These are phyloP conservation scores for Hygrocybe coccinea DNA, from an alignment of 768 basidiomycete genomes.

Conservation along the genomic window DNA sequence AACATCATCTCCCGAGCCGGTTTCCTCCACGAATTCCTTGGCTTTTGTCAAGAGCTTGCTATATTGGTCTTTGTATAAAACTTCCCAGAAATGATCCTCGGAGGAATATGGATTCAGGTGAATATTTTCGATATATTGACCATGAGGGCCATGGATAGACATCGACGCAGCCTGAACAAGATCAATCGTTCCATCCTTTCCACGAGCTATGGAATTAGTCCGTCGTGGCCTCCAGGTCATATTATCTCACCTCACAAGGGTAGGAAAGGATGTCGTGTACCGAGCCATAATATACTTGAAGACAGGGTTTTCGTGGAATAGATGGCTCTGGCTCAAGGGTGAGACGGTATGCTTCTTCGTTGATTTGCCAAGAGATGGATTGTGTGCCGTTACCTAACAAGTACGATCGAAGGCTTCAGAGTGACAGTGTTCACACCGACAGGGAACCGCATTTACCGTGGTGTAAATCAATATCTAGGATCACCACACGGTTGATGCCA, in stretches of 20 bases:
- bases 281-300: slow-evolving; percentile 81
- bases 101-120: slow-evolving; percentile 72
- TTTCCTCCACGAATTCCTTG: slow-evolving; percentile 61
- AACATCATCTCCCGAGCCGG: slow-evolving; percentile 63
- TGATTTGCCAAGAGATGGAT: slow-evolving; percentile 85
- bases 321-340: slow-evolving; percentile 50
- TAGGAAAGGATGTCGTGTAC: slow-evolving; percentile 92
- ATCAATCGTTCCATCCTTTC: slow-evolving; percentile 72
- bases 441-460: slow-evolving; percentile 52
- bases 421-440: neutral
- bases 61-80: slow-evolving; percentile 66
- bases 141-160: slow-evolving; percentile 71
- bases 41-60: slow-evolving; percentile 61
- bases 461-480: slow-evolving; percentile 91
- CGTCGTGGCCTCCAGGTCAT: neutral
- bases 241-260: slow-evolving; percentile 71
- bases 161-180: slow-evolving; percentile 86
- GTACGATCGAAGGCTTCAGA: neutral
- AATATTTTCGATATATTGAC: slow-evolving; percentile 83
- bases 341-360: slow-evolving; percentile 76
- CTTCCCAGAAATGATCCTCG: slow-evolving; percentile 69
- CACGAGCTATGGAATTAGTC: neutral
- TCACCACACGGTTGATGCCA: slow-evolving; percentile 69
- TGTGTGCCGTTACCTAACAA: slow-evolving; percentile 89
- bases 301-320: slow-evolving; percentile 35